Base-by-base conservation (phyloP, 345 rosid species). In the Ceriops tagal region DNA sequence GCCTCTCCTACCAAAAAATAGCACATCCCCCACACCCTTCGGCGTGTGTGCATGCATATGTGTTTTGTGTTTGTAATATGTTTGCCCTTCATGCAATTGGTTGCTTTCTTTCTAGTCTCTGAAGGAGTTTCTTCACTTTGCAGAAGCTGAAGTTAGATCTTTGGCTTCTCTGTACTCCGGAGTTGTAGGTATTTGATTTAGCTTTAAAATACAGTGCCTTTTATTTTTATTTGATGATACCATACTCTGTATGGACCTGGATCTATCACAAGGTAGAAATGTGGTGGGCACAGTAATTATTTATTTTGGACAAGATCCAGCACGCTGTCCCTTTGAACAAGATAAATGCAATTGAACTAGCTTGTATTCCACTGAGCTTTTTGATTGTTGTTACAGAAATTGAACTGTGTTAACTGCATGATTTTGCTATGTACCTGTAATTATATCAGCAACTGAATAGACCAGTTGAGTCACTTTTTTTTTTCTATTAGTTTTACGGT, bases 231-330 rank as follows among this genome's bases (percentile, higher is more conserved):
- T 27, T 1, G 58, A 26, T 67, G 4, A 56, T 19, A n/a, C 61
- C 37, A 4, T 56, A 68, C 35, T 43, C 66, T 53, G 53, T 57
- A 34, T 47, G 52, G 56, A 39, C 37, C 37, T 34, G 37, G 37
- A 7, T 8, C 7, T 66, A 37, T 43, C 66, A 58, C 88, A 91
- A 95, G 98, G 96, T 52, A 83, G 89, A 79, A 89, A 88, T 62
- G 93, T 86, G 61, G 93, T 86, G 61, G 98, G 89, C 81, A 84
- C 91, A 47, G 78, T 91, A 78, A 89, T 91, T 77, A 84, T 89
- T 75, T 93, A 93, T 75, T 93, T 88, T 69, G 97, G 96, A 61
- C 96, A 93, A 84, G 96, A 91, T 84, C 97, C 98, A 28, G 89
- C 92, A 39, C 88, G 90, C 32, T 93, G 92, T 62, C 87, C 95